Evolutionary conservation across 2,329 filamentous ascomycete species (phyloP).

Genomic region (Elsinoe batatas): DNA sequence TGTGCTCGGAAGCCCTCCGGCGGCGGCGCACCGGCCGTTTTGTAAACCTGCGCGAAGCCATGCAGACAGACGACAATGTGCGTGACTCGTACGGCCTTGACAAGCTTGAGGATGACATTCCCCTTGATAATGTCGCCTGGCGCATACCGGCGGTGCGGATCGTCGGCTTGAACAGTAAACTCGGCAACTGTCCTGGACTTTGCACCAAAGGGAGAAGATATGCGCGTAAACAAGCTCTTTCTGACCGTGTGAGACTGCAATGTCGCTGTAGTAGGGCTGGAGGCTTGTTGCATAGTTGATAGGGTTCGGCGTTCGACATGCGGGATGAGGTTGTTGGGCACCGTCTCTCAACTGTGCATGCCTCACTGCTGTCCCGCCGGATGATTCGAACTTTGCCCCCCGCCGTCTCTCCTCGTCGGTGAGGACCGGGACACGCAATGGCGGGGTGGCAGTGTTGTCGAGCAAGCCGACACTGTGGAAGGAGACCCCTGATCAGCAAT

Average conservation of each 20-base stretch:
- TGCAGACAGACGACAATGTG: constrained; percentile 70
- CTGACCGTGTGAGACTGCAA: constrained; percentile 6
- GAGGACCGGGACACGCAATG: neutral
- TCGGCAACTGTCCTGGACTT: constrained; percentile 60
- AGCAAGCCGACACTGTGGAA: neutral
- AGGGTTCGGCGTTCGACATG: constrained; percentile 4
- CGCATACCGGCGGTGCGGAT: constrained; percentile 66
- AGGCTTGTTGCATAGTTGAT: constrained; percentile 12
- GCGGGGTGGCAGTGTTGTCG: constrained; percentile 10
- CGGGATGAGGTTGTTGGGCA: constrained; percentile 9
- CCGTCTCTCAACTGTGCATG: constrained; percentile 6
- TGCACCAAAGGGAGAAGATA: constrained; percentile 42
- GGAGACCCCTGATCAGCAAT: constrained; percentile 6
- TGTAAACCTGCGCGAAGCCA: constrained; percentile 71
- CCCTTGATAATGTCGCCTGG: constrained; percentile 67
- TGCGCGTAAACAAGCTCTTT: constrained; percentile 11
- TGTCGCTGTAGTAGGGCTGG: constrained; percentile 3
- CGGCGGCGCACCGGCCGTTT: constrained; percentile 51
- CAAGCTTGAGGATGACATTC: constrained; percentile 59
- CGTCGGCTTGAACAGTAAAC: constrained; percentile 66
- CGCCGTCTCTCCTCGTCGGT: neutral
- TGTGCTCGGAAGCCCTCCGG: constrained; percentile 43
- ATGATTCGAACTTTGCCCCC: neutral
- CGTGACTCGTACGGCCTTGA: constrained; percentile 67
- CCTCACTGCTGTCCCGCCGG: neutral